These are phyloP conservation scores for Aspergillus diversus DNA, from an alignment of 495 filamentous ascomycete species.

Conservation along the genomic window DNA sequence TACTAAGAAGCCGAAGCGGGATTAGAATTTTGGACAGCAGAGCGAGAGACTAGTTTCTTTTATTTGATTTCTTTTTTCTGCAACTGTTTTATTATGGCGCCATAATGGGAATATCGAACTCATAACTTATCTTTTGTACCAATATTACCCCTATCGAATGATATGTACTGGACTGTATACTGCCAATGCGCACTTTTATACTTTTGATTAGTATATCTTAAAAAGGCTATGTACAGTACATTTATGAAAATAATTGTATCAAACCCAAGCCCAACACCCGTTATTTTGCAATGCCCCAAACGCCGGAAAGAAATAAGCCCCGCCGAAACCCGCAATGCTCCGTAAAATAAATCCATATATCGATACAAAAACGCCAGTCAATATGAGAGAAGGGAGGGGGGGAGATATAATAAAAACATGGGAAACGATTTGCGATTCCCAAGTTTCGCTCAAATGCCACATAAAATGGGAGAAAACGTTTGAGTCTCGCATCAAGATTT, in stretches of 20 bases:
- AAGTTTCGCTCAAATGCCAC: background rate
- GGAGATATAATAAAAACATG: background rate
- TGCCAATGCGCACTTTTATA: background rate
- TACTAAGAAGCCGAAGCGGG: constrained; percentile 94
- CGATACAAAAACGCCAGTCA: background rate
- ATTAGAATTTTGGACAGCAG: constrained; percentile 27
- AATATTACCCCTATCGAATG: background rate
- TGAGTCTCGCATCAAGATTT: background rate
- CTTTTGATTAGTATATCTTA: background rate
- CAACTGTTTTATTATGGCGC: background rate
- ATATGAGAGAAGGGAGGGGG: background rate
- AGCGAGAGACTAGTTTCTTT: background rate
- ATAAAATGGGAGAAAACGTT: background rate
- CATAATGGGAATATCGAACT: constrained; percentile 1
- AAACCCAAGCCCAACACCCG: background rate
- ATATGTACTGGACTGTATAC: background rate
- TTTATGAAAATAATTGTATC: constrained; percentile 2
- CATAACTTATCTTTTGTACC: background rate
- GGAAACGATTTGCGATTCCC: background rate
- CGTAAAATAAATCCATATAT: background rate
- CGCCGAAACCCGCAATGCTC: constrained; percentile 5
- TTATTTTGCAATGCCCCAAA: constrained; percentile 2
- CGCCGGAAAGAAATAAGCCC: background rate
- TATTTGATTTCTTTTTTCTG: constrained; percentile 7
- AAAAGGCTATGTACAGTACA: constrained; percentile 5